Conservation (phyloP, 2,329 filamentous ascomycete genomes). For the Penicillium crustosum region DNA sequence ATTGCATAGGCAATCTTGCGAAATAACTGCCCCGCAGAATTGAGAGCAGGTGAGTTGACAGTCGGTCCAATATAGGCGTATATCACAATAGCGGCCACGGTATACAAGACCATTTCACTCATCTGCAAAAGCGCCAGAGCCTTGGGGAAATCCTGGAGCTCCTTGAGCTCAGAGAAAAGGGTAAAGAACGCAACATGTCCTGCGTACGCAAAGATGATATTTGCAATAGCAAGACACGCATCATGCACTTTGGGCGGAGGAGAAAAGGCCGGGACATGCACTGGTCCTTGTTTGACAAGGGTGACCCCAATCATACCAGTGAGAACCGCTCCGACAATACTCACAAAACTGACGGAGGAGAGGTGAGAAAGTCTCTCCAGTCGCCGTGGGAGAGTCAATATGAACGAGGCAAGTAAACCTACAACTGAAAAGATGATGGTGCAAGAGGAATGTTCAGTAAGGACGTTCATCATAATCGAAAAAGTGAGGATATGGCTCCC, state of each 20-base stretch:
- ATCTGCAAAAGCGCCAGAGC: constrained; percentile 60
- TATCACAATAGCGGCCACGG: constrained; percentile 63
- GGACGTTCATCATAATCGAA: constrained; percentile 63
- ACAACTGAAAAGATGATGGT: constrained; percentile 60
- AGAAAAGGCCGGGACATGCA: constrained; percentile 29
- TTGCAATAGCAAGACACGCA: constrained; percentile 59
- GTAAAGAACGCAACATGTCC: constrained; percentile 68
- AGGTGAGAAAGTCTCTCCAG: constrained; percentile 59
- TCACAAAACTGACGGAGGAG: constrained; percentile 60
- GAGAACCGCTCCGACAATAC: constrained; percentile 61
- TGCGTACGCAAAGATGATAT: constrained; percentile 67
- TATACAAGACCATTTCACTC: constrained; percentile 59
- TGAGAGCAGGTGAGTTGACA: constrained; percentile 63
- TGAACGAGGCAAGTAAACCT: constrained; percentile 56
- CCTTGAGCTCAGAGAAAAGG: constrained; percentile 62
- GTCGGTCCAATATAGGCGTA: constrained; percentile 62
- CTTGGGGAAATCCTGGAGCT: constrained; percentile 59
- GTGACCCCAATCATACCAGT: constrained; percentile 62
- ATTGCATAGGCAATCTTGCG: constrained; percentile 64
- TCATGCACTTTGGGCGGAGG: constrained; percentile 48
- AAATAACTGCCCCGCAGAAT: constrained; percentile 55
- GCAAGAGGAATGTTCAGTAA: constrained; percentile 60
- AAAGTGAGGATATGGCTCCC: constrained; percentile 68
- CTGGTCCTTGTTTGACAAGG: constrained; percentile 46
- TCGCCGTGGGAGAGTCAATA: constrained; percentile 59